Evolutionary conservation across 23 red algal species (phyloP).

Genomic region (Agarophyton chilense): DNA sequence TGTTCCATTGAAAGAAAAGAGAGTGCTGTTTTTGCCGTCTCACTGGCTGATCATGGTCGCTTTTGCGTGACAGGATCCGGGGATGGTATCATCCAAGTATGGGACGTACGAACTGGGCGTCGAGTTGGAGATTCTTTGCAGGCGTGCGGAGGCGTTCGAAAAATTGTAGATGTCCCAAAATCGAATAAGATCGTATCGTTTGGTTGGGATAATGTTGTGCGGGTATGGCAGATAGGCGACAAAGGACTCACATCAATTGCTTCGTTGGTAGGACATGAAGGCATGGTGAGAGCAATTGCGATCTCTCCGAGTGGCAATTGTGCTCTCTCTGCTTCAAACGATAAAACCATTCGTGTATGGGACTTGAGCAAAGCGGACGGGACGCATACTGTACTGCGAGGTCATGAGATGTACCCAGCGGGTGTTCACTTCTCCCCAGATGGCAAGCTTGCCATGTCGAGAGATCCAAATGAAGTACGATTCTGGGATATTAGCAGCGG

Average conservation of each 20-base stretch:
- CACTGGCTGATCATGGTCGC: no score
- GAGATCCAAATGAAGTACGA: neutral
- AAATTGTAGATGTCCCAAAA: no score
- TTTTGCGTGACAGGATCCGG: no score
- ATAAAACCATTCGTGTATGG: neutral
- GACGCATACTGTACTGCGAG: neutral
- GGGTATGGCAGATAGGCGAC: neutral
- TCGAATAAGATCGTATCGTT: neutral
- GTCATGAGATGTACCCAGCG: neutral
- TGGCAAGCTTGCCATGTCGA: neutral
- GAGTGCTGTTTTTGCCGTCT: no score
- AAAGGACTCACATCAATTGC: neutral
- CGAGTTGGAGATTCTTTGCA: no score
- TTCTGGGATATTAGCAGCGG: neutral
- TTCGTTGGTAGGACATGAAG: no score
- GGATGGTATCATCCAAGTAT: no score
- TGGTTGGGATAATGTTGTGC: neutral
- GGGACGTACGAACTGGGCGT: no score
- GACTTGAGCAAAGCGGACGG: neutral
- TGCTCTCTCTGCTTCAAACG: constrained; percentile 7
- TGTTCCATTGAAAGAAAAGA: no score
- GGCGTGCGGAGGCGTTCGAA: no score
- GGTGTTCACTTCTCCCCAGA: neutral
- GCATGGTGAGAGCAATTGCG: no score
- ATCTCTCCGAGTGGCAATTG: neutral